Conservation (phyloP, 1,284 basidiomycete species). For the Boletus sp. region DNA sequence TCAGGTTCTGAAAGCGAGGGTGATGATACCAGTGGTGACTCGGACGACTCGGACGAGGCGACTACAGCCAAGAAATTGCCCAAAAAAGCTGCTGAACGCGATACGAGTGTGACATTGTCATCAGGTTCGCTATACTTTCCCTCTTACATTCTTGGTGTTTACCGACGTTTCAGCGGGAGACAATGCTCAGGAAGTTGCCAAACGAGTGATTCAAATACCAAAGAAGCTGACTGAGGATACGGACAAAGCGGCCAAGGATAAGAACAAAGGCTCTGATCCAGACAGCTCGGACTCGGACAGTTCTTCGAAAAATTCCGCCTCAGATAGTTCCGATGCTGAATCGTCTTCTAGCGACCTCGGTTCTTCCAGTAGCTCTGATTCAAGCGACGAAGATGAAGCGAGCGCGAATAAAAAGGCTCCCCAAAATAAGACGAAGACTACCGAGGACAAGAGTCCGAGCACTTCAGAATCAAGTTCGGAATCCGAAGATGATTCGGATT, state of each 20-base stretch:
- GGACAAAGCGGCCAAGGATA: slow-evolving; percentile 1
- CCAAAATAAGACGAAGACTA: not conserved
- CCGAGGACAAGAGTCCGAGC: slow-evolving; percentile 7
- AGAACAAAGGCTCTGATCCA: slow-evolving; percentile 31
- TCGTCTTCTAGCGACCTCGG: slow-evolving; percentile 15
- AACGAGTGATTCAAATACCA: not conserved
- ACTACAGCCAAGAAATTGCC: slow-evolving; percentile 5
- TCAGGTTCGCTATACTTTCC: slow-evolving; percentile 25
- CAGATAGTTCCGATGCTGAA: slow-evolving; percentile 16
- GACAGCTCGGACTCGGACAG: slow-evolving; percentile 20
- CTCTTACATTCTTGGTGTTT: not conserved
- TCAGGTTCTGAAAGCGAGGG: slow-evolving; percentile 21
- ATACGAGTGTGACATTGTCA: slow-evolving; percentile 34
- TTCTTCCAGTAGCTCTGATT: slow-evolving; percentile 15
- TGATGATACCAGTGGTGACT: slow-evolving; percentile 12
- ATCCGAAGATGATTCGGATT: slow-evolving; percentile 20
- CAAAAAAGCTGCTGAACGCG: slow-evolving; percentile 21
- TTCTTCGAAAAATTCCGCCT: slow-evolving; percentile 12
- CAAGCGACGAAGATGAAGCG: slow-evolving; percentile 11
- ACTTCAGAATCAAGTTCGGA: slow-evolving; percentile 27
- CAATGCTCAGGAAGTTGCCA: not conserved
- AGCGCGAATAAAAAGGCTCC: not conserved
- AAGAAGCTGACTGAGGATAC: not conserved
- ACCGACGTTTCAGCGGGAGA: slow-evolving; percentile 12
- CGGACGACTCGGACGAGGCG: slow-evolving; percentile 5